Base-by-base conservation (phyloP, 345 rosid genomes). In the Hibiscus mutabilis region DNA sequence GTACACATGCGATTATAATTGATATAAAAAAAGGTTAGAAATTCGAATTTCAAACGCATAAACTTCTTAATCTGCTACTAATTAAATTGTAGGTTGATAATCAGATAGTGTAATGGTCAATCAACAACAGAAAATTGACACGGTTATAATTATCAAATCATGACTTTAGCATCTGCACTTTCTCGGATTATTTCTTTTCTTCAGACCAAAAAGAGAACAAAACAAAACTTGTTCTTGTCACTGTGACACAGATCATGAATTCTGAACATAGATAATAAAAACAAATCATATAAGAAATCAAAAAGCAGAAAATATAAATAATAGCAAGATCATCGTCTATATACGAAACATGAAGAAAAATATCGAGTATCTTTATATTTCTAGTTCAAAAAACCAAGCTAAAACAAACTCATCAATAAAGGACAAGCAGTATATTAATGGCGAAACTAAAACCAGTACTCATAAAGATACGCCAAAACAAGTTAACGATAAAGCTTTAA, bases 301-400 rank as follows among this genome's bases (percentile, higher is more conserved):
- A 37, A 4, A 37, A 37, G 42, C 42, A 37, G 10, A 10, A 11
- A 16, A n/a, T 51, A 70, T 6, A 70, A 70, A 15, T 66, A 58
- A 59, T 60, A 71, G 24, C 67, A 60, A 60, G 27, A 60, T 25
- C 58, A 46, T 27, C 58, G 29, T 71, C 66, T 71, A 59, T 71
- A 71, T 60, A 60, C 25, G 56, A 71, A 19, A 55, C 59, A 60
- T 60, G 19, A 11, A 71, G 74, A 71, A 71, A 46, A 46, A 46
- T 60, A 60, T 60, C 27, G 67, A 27, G 67, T 71, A 27, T 71
- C 74, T 71, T 60, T 60, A 71, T 67, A 71, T 71, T 60, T 60
- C 74, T 71, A 71, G 56, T 60, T 60, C 27, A 71, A n/a, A 60
- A 40, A 49, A 16, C 15, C 5, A 16, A 15, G 55, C 31, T 27